Conservation (phyloP, 2,329 filamentous ascomycete genomes). For the Pseudopithomyces chartarum region DNA sequence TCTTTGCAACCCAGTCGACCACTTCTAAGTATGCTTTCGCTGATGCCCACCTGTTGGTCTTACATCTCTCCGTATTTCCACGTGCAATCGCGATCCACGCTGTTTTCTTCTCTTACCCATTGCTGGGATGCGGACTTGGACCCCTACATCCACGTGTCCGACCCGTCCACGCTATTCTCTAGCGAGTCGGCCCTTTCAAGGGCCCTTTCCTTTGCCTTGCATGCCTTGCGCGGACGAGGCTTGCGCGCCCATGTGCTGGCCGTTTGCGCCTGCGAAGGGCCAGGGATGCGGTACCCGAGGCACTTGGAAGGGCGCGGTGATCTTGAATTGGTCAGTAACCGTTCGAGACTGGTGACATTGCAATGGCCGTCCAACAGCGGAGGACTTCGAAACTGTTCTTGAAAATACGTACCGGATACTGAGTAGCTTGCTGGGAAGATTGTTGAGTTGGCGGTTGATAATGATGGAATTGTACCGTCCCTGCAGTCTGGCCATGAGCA, state of each 20-base stretch:
- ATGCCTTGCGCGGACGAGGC: not conserved
- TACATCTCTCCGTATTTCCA: too few relatives aligned
- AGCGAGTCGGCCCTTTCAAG: not conserved
- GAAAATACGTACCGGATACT: slow-evolving; percentile 1
- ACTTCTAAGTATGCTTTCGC: too few relatives aligned
- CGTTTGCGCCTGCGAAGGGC: slow-evolving; percentile 1
- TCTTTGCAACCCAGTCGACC: too few relatives aligned
- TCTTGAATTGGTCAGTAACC: not conserved
- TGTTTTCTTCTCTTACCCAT: too few relatives aligned
- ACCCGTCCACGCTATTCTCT: not conserved
- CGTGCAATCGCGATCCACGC: too few relatives aligned
- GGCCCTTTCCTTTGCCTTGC: not conserved
- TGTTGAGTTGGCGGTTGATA: slow-evolving; percentile 4
- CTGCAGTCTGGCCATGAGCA: not conserved
- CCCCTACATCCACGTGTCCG: not conserved
- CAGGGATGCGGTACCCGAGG: slow-evolving; percentile 10
- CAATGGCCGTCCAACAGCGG: not conserved
- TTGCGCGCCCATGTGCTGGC: not conserved
- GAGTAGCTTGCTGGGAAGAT: not conserved
- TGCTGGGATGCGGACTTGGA: too few relatives aligned
- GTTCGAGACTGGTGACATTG: not conserved
- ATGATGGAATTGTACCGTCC: slow-evolving; percentile 5
- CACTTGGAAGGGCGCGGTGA: slow-evolving; percentile 15
- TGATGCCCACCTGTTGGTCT: too few relatives aligned
- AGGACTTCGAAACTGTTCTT: not conserved